phyloP scores from a whole-genome alignment of 139 green algal genomes.

The Chlamydomonas sphaeroides region DNA sequence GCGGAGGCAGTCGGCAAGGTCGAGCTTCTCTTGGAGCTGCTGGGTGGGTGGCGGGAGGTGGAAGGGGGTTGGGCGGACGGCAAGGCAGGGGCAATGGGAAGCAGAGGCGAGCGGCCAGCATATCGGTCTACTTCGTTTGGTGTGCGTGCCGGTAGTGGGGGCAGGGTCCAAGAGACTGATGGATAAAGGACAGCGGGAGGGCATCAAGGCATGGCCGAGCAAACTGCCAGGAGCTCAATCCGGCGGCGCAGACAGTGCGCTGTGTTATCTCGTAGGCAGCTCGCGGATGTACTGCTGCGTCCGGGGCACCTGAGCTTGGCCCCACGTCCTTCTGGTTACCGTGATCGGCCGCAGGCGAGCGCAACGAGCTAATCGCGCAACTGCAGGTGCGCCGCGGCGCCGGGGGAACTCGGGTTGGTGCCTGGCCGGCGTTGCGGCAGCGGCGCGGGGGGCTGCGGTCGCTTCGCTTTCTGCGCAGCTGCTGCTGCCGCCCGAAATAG shows the following conservation, averaged over 20 bases:
- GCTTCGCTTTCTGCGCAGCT: too few relatives aligned
- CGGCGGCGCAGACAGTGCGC: too few relatives aligned
- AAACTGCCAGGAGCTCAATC: not conserved
- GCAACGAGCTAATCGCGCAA: slow-evolving; percentile 76
- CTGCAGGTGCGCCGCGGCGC: slow-evolving; percentile 57
- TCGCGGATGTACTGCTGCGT: too few relatives aligned
- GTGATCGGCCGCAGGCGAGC: slow-evolving; percentile 55
- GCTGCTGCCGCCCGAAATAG: too few relatives aligned
- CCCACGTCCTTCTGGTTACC: not conserved
- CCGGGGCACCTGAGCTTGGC: too few relatives aligned
- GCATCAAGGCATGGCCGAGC: not conserved
- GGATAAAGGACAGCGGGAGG: not conserved
- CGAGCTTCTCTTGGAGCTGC: slow-evolving; percentile 61
- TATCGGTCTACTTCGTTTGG: too few relatives aligned
- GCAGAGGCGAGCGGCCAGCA: not conserved
- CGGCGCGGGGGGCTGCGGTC: too few relatives aligned
- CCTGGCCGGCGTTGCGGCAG: too few relatives aligned
- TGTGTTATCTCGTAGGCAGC: too few relatives aligned
- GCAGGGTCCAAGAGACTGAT: not conserved
- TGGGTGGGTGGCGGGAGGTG: slow-evolving; percentile 23
- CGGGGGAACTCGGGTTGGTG: too few relatives aligned
- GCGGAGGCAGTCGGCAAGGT: slow-evolving; percentile 41
- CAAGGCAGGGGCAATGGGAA: not conserved
- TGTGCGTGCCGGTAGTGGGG: too few relatives aligned
- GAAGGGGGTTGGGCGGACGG: not conserved